Percentiles rank a stretch among this genome's conserved stretches.
Evolutionary conservation across 371 early-diverging fungal genomes (phyloP).

Genomic region (Saksenaea vasiformis): DNA sequence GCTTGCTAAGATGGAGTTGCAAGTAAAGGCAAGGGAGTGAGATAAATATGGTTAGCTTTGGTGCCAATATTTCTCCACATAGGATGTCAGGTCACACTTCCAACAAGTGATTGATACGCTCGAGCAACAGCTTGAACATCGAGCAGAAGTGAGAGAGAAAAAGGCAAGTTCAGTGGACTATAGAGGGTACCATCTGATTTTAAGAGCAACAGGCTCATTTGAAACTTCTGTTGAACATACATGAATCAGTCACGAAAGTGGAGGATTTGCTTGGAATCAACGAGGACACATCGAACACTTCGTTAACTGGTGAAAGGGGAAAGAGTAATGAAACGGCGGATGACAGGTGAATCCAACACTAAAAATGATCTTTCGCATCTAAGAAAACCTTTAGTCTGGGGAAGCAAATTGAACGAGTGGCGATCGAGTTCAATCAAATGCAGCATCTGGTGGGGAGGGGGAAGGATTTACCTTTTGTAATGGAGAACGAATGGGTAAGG

Average conservation of each 20-base stretch:
- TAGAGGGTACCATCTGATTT: neutral
- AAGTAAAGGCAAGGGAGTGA: conserved; percentile 56
- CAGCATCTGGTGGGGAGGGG: conserved; percentile 74
- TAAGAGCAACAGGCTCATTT: conserved; percentile 46
- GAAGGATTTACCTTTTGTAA: conserved; percentile 70
- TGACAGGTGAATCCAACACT: conserved; percentile 19
- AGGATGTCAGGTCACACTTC: conserved; percentile 54
- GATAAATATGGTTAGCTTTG: neutral
- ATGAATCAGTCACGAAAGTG: conserved; percentile 75
- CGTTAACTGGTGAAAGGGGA: neutral
- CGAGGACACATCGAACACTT: conserved; percentile 18
- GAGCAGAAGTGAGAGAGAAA: conserved; percentile 67
- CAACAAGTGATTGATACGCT: conserved; percentile 58
- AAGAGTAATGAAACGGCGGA: conserved; percentile 13
- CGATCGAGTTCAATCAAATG: conserved; percentile 85
- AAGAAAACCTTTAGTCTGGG: conserved; percentile 20
- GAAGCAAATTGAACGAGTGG: conserved; percentile 84
- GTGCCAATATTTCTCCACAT: neutral
- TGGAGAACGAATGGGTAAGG: conserved; percentile 76
- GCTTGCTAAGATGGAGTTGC: conserved; percentile 55
- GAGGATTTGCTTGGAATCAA: conserved; percentile 71
- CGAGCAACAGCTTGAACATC: conserved; percentile 59
- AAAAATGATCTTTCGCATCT: neutral
- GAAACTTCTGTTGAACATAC: conserved; percentile 70
- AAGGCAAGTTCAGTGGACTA: conserved; percentile 48